Evolutionary conservation across 2,329 filamentous ascomycete genomes (phyloP).

Genomic region (Albifimbria verrucaria): DNA sequence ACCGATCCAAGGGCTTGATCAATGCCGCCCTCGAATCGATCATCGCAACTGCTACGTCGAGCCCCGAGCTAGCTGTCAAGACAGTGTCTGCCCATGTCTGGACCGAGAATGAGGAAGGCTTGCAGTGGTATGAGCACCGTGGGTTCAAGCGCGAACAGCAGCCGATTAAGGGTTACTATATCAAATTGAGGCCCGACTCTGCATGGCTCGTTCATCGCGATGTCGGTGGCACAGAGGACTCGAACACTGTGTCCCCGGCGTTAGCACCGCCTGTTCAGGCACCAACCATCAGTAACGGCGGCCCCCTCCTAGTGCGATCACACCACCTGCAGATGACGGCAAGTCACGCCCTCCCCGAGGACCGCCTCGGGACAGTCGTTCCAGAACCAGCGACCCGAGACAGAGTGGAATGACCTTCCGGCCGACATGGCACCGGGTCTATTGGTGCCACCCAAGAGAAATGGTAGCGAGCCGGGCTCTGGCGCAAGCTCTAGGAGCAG

Average conservation of each 20-base stretch:
- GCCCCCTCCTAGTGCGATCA: conserved; percentile 28
- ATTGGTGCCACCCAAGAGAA: conserved; percentile 23
- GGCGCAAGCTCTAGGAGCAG: conserved; percentile 54
- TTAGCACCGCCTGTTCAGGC: conserved; percentile 8
- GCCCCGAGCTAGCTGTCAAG: conserved; percentile 34
- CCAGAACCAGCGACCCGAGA: conserved; percentile 56
- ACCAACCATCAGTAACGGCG: conserved; percentile 22
- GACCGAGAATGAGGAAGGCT: conserved; percentile 61
- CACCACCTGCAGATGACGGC: conserved; percentile 17
- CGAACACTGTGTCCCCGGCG: conserved; percentile 9
- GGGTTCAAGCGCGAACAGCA: conserved; percentile 50
- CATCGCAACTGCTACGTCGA: conserved; percentile 32
- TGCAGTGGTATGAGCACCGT: conserved; percentile 59
- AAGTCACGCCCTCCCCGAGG: conserved; percentile 18
- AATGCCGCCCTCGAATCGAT: conserved; percentile 54
- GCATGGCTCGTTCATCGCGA: conserved; percentile 57
- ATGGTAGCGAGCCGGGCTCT: conserved; percentile 30
- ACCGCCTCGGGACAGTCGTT: conserved; percentile 42
- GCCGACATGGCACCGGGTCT: conserved; percentile 49
- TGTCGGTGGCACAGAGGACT: conserved; percentile 26
- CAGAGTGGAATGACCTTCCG: conserved; percentile 65
- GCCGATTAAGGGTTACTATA: conserved; percentile 57
- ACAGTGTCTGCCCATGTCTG: conserved; percentile 64
- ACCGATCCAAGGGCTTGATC: conserved; percentile 57
- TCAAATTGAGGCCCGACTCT: conserved; percentile 57